Conservation (phyloP, 805 yeast genomes). For the Candida railenensis region DNA sequence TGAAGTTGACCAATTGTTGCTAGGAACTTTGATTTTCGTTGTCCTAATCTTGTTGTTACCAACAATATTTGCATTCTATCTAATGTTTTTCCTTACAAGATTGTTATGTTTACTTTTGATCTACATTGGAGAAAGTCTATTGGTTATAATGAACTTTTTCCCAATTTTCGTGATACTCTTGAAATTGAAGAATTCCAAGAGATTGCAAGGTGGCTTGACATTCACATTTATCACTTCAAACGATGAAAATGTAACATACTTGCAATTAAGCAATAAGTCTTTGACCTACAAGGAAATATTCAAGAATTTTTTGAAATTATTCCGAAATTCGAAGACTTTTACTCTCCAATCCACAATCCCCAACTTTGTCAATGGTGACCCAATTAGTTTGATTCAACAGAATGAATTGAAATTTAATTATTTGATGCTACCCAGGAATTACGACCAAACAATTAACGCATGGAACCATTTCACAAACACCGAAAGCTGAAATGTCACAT, state of each 20-base stretch:
- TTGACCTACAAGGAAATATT: constrained; percentile 36
- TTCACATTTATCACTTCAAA: constrained; percentile 22
- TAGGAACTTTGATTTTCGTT: constrained; percentile 88
- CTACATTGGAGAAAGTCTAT: constrained; percentile 54
- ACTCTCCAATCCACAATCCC: constrained; percentile 18
- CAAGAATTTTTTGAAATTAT: constrained; percentile 28
- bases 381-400: constrained; percentile 18
- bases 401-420: constrained; percentile 27
- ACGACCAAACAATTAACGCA: constrained; percentile 22
- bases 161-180: constrained; percentile 84
- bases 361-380: constrained; percentile 27
- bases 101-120: constrained; percentile 47
- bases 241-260: constrained; percentile 18
- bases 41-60: constrained; percentile 78
- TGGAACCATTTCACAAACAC: constrained; percentile 18
- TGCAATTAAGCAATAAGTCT: constrained; percentile 35
- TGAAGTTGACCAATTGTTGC: constrained; percentile 78
- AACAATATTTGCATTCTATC: constrained; percentile 81
- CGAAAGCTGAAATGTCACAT: neutral
- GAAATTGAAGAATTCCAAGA: constrained; percentile 73
- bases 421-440: constrained; percentile 35
- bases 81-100: constrained; percentile 64
- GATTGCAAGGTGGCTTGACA: constrained; percentile 54
- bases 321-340: constrained; percentile 29
- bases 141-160: constrained; percentile 73